These are phyloP conservation scores for Debaryomyces subglobosus DNA, from an alignment of 1,139 yeast genomes.

Conservation along the genomic window DNA sequence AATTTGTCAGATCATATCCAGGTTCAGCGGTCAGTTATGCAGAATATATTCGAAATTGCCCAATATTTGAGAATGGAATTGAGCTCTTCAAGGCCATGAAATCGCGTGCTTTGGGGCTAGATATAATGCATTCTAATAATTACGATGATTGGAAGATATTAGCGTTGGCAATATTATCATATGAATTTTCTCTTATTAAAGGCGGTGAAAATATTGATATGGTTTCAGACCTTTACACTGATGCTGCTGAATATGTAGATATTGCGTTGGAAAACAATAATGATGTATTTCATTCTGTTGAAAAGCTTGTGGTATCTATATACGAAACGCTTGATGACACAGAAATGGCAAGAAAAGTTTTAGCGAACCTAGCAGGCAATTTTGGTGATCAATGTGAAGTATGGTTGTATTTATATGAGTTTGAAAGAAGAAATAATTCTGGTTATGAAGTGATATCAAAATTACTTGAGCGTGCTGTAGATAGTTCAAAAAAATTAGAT, in stretches of 20 bases:
- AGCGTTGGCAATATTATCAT: constrained; percentile 32
- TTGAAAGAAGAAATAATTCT: constrained; percentile 35
- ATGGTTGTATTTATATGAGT: constrained; percentile 51
- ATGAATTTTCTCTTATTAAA: constrained; percentile 17
- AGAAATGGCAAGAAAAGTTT: constrained; percentile 28
- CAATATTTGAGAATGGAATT: constrained; percentile 15
- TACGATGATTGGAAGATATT: constrained; percentile 43
- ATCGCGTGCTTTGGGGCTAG: constrained; percentile 18
- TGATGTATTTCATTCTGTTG: constrained; percentile 45
- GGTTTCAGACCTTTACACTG: constrained; percentile 13
- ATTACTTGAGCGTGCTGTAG: constrained; percentile 37
- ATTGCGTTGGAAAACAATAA: constrained; percentile 31
- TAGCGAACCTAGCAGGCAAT: constrained; percentile 29
- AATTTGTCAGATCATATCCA: constrained; percentile 28
- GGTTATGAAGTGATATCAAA: constrained; percentile 21
- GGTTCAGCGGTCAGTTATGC: constrained; percentile 30
- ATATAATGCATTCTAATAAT: constrained; percentile 20
- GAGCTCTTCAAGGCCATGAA: constrained; percentile 13
- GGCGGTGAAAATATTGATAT: constrained; percentile 13
- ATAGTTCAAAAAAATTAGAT: constrained; percentile 36
- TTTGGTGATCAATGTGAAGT: constrained; percentile 42
- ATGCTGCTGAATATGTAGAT: constrained; percentile 17
- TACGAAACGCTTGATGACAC: constrained; percentile 28
- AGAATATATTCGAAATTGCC: constrained; percentile 30
- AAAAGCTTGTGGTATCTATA: constrained; percentile 38